Base-by-base conservation (phyloP, 352 stramenopile genomes). In the Phytophthora cactorum region DNA sequence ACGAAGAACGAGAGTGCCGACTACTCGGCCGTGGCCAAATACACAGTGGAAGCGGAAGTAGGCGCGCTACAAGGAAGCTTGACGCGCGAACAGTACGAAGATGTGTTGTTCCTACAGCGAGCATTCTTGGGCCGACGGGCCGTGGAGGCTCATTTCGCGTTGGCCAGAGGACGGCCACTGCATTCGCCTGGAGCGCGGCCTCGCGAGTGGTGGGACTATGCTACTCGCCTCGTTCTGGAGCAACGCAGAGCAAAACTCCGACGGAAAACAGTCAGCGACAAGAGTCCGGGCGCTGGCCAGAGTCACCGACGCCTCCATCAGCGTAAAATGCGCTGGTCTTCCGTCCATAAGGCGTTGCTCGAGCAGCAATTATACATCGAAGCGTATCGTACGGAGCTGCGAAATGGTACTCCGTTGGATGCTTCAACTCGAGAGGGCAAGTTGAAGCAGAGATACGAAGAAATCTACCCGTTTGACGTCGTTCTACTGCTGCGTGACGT, bases 1-100 rank as follows among this genome's bases (percentile, higher is more conserved):
- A 93, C 84, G 29, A 93, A 93, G 72, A 95, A 93, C 57, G 87
- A 95, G 61, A 92, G 79, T 34, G 59, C 74, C 4, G 77, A 92
- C 49, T 95, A 90, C 58, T 80, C 78, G 22, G 63, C 72, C 7
- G 81, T 75, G 5, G 82, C 86, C 39, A 95, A 93, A 67, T 91
- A 86, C 60, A 83, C 80, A 3, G 66, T 93, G 11, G 75, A 86
- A 32, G 76, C 84, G 4, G 76, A 82, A 54, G 44, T 92, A 9
- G 70, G 74, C 7, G 70, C 70, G 11, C 39, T 95, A 14, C 68
- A 75, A 34, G 81, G 83, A 57, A 74, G 64, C 2, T 67, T 95
- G 29, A 90, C 85, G 11, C 74, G 85, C 1, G 82, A 92, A 58
- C 87, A 95, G 66, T 95, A 93, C 58, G 85, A 93, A 66, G 87